Percentiles rank a stretch among this genome's conserved stretches.
Evolutionary conservation across 768 basidiomycete genomes (phyloP).

Genomic region (Amanita pallidorosea): DNA sequence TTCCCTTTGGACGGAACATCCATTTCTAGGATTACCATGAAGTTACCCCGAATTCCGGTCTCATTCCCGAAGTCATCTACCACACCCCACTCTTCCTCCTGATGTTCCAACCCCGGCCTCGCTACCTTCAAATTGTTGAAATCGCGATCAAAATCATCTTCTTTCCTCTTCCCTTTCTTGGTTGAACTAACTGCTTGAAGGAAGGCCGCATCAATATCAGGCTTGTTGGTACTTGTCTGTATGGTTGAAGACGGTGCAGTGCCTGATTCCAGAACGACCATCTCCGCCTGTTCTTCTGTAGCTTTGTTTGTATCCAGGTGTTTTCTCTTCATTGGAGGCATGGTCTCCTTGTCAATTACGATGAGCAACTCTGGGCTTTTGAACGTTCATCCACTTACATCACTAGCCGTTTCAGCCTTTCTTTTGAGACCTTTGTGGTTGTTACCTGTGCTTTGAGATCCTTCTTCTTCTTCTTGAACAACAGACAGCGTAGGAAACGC

Average conservation of each 20-base stretch:
- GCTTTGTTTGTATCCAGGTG: not conserved
- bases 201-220: conserved; percentile 60
- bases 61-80: conserved; percentile 61
- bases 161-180: conserved; percentile 55
- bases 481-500: conserved; percentile 13
- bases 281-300: not conserved
- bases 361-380: not conserved
- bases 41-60: conserved; percentile 54
- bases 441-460: conserved; percentile 17
- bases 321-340: not conserved
- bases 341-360: not conserved
- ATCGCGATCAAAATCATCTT: conserved; percentile 68
- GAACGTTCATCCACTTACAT: not conserved
- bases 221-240: conserved; percentile 17
- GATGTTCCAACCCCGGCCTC: conserved; percentile 42
- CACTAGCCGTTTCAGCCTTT: conserved; percentile 28
- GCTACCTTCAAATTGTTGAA: conserved; percentile 70
- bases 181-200: conserved; percentile 65
- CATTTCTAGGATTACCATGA: conserved; percentile 69
- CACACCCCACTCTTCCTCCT: conserved; percentile 44
- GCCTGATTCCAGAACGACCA: not conserved
- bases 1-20: conserved; percentile 33
- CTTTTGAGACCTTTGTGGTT: conserved; percentile 9
- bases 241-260: not conserved
- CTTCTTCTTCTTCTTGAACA: conserved; percentile 45